phyloP scores from a whole-genome alignment of 1,139 yeast species.

The Debaryomyces robertsiae region DNA sequence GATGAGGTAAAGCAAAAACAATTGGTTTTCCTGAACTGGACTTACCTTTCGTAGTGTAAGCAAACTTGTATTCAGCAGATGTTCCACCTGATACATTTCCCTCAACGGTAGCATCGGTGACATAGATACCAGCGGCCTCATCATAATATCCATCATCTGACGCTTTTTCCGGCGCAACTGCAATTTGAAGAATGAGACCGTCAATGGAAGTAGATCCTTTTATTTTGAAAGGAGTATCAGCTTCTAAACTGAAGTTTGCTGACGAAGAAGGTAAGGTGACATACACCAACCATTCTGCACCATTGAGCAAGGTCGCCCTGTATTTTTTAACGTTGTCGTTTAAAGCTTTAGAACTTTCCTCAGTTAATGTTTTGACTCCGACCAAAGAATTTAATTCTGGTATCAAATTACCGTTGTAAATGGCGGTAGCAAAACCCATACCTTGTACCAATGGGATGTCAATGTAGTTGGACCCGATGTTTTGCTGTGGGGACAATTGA shows the following conservation, averaged over 20 bases:
- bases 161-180: conserved; percentile 48
- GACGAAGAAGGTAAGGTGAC: conserved; percentile 50
- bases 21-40: conserved; percentile 56
- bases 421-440: conserved; percentile 75
- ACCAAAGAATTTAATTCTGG: conserved; percentile 56
- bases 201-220: conserved; percentile 48
- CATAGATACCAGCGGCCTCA: conserved; percentile 41
- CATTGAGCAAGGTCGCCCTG: conserved; percentile 53
- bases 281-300: conserved; percentile 58
- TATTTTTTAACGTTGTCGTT: conserved; percentile 52
- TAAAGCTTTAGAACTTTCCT: conserved; percentile 38
- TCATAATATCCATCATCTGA: conserved; percentile 33
- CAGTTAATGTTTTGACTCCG: conserved; percentile 51
- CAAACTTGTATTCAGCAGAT: conserved; percentile 53
- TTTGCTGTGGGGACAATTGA: conserved; percentile 38
- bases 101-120: conserved; percentile 34
- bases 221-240: conserved; percentile 38
- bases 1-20: conserved; percentile 76
- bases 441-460: conserved; percentile 61
- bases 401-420: conserved; percentile 59
- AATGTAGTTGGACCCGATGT: conserved; percentile 31
- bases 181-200: conserved; percentile 63
- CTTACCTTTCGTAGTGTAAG: conserved; percentile 54
- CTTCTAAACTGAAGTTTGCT: conserved; percentile 37
- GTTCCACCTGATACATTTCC: conserved; percentile 32